These are phyloP conservation scores for Amanita pseudoporphyria DNA, from an alignment of 768 basidiomycete species.

Conservation along the genomic window DNA sequence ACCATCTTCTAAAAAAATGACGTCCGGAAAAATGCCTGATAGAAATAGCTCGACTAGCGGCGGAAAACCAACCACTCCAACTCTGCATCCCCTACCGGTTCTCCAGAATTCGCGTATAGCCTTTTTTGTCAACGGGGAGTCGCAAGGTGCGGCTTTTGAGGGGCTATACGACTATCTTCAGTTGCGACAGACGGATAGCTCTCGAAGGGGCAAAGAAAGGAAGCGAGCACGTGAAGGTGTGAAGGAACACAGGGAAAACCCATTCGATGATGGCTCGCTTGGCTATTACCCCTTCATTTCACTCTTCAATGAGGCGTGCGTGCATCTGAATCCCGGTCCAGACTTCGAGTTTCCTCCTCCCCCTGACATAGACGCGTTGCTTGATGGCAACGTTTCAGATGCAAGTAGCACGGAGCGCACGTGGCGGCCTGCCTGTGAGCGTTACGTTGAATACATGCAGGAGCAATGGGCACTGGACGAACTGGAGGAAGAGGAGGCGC, in stretches of 20 bases:
- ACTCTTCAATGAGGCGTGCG: slow-evolving; percentile 82
- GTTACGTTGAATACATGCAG: slow-evolving; percentile 75
- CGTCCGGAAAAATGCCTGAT: slow-evolving; percentile 63
- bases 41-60: slow-evolving; percentile 30
- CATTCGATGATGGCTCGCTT: slow-evolving; percentile 87
- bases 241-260: slow-evolving; percentile 72
- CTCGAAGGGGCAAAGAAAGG: slow-evolving; percentile 56
- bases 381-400: slow-evolving; percentile 24
- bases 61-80: slow-evolving; percentile 26
- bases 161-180: slow-evolving; percentile 89
- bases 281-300: slow-evolving; percentile 97
- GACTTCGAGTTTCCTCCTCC: slow-evolving; percentile 77
- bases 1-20: slow-evolving; percentile 58
- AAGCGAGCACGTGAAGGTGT: slow-evolving; percentile 57
- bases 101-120: slow-evolving; percentile 66
- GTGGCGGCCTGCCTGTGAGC: slow-evolving; percentile 78
- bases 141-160: slow-evolving; percentile 73
- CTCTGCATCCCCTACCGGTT: slow-evolving; percentile 58
- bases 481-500: slow-evolving; percentile 66
- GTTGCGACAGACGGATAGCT: slow-evolving; percentile 51
- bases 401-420: slow-evolving; percentile 27
- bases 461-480: slow-evolving; percentile 76
- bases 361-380: slow-evolving; percentile 59
- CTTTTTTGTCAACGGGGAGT: slow-evolving; percentile 90
- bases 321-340: slow-evolving; percentile 84